Base-by-base conservation (phyloP, 768 basidiomycete genomes). In the Lyophyllum atratum region DNA sequence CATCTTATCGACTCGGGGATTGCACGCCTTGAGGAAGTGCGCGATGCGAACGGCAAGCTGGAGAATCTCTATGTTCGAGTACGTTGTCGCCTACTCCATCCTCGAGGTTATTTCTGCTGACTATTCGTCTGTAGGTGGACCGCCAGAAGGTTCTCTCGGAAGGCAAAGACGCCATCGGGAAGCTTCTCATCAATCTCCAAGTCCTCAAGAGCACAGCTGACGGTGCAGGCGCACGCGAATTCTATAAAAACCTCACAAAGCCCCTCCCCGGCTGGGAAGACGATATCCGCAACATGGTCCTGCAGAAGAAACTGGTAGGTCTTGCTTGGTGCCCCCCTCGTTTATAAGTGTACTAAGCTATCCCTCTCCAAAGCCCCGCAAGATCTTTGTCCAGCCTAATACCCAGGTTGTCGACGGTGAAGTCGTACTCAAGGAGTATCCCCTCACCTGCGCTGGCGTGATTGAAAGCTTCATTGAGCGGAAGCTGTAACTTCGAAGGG, bases 171-270 rank as follows among this genome's bases (percentile, higher is more conserved):
- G 85, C 81, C 8, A 85, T 82, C 52, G 92, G 90, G 48, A 85
- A 87, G 66, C 82, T 95, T 14, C 78, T 95, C 29, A 66, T 93
- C 43, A 85, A 92, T 55, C 76, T 95, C 15, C 93, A 95, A 69
- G 88, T 93, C 31, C 86, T 86, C 60, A 93, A 87, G 81, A 89
- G 89, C 67, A 91, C 89, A 2, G 92, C 92, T 21, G 92, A 93
- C 68, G 92, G 89, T 45, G 71, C 84, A 9, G 92, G 92, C 1
- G 85, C 92, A n/a, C 83, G 86, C 31, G 74, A 80, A 58, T 95
- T 84, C 75, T 95, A 93, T 69, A 87, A 81, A n/a, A 77, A 83
- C 33, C 76, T 95, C 59, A 95, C 93, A 8, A 85, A 81, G 43
- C 93, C 93, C 3, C 70, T 85, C 45, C 69, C 76, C 34, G 84